These are phyloP conservation scores for Fragosphaeria purpurea DNA, from an alignment of 2,329 filamentous ascomycete genomes.

Conservation along the genomic window DNA sequence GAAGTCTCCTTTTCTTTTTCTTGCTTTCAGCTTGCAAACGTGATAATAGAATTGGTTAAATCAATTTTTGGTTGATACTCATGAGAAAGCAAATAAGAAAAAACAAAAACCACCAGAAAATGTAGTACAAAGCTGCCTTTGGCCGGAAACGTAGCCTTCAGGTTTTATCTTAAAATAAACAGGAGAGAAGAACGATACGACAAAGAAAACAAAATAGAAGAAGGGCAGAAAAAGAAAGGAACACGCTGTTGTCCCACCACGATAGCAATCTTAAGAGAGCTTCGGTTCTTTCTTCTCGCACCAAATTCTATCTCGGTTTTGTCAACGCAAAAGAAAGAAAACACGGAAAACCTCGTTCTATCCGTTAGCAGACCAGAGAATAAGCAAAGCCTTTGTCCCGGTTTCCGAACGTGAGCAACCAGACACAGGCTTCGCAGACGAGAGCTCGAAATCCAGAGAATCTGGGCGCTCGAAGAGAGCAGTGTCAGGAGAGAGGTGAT, in stretches of 20 bases:
- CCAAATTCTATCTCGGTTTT: slow-evolving; percentile 3
- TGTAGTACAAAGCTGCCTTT: slow-evolving; percentile 33
- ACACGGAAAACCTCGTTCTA: too few species aligned
- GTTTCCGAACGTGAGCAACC: too few species aligned
- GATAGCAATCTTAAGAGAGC: slow-evolving; percentile 2
- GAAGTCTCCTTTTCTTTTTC: slow-evolving; percentile 4
- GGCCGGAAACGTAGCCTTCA: slow-evolving; percentile 3
- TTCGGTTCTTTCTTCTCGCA: neutral
- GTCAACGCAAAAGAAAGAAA: neutral
- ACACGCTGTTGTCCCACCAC: slow-evolving; percentile 6
- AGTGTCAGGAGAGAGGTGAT: too few species aligned
- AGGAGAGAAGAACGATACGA: neutral
- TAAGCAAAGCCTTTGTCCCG: neutral
- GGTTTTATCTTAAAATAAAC: slow-evolving; percentile 1
- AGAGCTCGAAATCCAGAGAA: too few species aligned
- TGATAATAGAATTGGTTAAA: slow-evolving; percentile 12
- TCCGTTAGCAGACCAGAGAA: neutral
- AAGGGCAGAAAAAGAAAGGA: slow-evolving; percentile 1
- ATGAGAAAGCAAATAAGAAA: slow-evolving; percentile 7
- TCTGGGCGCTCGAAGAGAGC: too few species aligned
- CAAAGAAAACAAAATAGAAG: slow-evolving; percentile 1
- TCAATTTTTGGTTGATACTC: slow-evolving; percentile 15
- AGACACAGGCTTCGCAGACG: too few species aligned
- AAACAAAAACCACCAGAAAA: slow-evolving; percentile 2
- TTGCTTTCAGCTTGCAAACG: slow-evolving; percentile 21